Evolutionary conservation across 345 rosid species (phyloP).

Genomic region (Euphorbia peplus): DNA sequence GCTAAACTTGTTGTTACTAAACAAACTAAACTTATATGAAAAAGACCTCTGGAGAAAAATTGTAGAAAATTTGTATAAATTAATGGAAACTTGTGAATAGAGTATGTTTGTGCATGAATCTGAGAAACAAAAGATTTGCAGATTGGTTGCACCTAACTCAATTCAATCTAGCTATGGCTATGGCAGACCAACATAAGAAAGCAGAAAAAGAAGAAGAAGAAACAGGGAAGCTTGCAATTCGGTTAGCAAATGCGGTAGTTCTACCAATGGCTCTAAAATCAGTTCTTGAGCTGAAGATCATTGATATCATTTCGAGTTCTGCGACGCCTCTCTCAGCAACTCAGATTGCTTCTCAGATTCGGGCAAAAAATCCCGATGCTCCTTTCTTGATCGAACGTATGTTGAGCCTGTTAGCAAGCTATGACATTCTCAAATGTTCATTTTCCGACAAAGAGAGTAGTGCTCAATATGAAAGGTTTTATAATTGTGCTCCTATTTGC

Average conservation of each 20-base stretch:
- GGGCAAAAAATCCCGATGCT: constrained; percentile 40
- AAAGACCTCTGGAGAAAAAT: too few relatives aligned
- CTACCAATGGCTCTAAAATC: constrained; percentile 50
- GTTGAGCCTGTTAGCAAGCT: constrained; percentile 47
- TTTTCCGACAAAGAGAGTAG: not conserved
- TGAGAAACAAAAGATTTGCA: too few relatives aligned
- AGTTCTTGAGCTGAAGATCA: constrained; percentile 40
- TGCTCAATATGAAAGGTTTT: constrained; percentile 31
- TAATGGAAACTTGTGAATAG: too few relatives aligned
- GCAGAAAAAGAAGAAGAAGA: constrained; percentile 26
- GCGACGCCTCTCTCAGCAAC: constrained; percentile 35
- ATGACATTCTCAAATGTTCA: constrained; percentile 30
- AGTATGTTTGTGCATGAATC: too few relatives aligned
- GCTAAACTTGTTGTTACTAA: too few relatives aligned
- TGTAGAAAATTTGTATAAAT: too few relatives aligned
- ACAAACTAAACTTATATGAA: too few relatives aligned
- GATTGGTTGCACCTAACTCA: too few relatives aligned
- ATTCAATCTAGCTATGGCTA: not conserved
- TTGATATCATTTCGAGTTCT: constrained; percentile 34
- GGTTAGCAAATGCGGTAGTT: constrained; percentile 30
- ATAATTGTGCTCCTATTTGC: constrained; percentile 40
- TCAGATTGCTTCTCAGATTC: constrained; percentile 38
- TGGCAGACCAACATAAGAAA: constrained; percentile 5
- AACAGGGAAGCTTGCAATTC: constrained; percentile 35
- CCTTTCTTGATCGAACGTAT: constrained; percentile 42